phyloP scores from a whole-genome alignment of 139 green algal species.

The Chlorella ohadii region DNA sequence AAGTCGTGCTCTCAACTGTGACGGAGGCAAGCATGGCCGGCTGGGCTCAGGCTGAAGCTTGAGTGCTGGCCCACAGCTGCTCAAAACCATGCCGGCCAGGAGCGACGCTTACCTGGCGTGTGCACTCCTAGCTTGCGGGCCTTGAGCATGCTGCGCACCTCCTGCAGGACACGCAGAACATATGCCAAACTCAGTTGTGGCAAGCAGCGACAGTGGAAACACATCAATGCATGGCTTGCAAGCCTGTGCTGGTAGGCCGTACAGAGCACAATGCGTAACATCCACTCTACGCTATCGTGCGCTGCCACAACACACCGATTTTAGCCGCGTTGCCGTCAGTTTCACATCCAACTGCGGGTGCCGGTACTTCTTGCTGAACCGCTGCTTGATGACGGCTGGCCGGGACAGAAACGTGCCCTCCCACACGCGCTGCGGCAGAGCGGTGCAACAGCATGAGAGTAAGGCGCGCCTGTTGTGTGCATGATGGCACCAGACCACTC shows the following conservation, averaged over 20 bases:
- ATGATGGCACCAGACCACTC: too few species aligned
- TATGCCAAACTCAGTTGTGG: too few species aligned
- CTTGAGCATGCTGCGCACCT: slow-evolving; percentile 70
- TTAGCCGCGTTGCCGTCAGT: slow-evolving; percentile 73
- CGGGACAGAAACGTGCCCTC: slow-evolving; percentile 57
- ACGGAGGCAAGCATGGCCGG: not conserved
- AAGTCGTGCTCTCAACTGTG: too few species aligned
- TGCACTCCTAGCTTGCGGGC: slow-evolving; percentile 78
- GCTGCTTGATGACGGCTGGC: slow-evolving; percentile 80
- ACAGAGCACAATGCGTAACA: not conserved
- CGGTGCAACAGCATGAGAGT: not conserved
- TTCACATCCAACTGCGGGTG: slow-evolving; percentile 79
- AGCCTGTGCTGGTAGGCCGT: not conserved
- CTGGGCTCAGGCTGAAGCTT: not conserved
- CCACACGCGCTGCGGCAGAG: slow-evolving; percentile 64
- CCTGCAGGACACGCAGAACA: slow-evolving; percentile 46
- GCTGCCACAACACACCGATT: not conserved
- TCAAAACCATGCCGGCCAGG: not conserved
- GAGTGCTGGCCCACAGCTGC: not conserved
- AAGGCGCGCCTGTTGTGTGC: too few species aligned
- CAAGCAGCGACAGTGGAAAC: not conserved
- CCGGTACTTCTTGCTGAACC: slow-evolving; percentile 90
- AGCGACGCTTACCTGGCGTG: slow-evolving; percentile 47
- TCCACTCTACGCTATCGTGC: not conserved
- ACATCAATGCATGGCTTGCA: not conserved